phyloP scores from a whole-genome alignment of 768 basidiomycete species.

The Pisolithus sp. region DNA sequence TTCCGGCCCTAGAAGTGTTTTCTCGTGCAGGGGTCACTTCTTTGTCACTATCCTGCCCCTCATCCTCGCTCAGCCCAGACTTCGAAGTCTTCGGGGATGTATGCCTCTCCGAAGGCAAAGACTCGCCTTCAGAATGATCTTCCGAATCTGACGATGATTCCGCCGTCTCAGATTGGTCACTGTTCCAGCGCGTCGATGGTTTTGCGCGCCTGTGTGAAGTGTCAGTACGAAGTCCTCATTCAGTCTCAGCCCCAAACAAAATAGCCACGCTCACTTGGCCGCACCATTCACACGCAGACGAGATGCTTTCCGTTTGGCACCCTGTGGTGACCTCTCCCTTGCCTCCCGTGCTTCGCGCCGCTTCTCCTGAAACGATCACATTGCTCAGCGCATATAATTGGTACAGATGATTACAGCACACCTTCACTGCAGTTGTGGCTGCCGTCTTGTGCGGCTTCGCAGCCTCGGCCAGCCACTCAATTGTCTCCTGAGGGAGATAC shows the following conservation, averaged over 20 bases:
- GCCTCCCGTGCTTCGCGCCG: slow-evolving; percentile 32
- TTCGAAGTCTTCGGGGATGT: neutral
- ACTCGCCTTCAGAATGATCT: slow-evolving; percentile 19
- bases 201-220: slow-evolving; percentile 19
- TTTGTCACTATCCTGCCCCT: slow-evolving; percentile 29
- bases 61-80: neutral
- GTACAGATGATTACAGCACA: slow-evolving; percentile 3
- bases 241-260: neutral
- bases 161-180: slow-evolving; percentile 28
- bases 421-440: slow-evolving; percentile 21
- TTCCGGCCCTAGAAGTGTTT: slow-evolving; percentile 2
- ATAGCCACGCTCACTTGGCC: slow-evolving; percentile 15
- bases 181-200: slow-evolving; percentile 24
- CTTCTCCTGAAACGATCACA: slow-evolving; percentile 27
- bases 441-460: slow-evolving; percentile 34
- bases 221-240: neutral
- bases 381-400: neutral
- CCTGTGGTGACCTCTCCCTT: slow-evolving; percentile 42
- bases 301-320: slow-evolving; percentile 49
- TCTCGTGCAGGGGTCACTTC: slow-evolving; percentile 33
- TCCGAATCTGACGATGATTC: slow-evolving; percentile 21
- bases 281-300: slow-evolving; percentile 23
- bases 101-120: neutral
- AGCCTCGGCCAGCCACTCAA: slow-evolving; percentile 50
- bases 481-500: slow-evolving; percentile 59